phyloP scores from a whole-genome alignment of 2,329 filamentous ascomycete genomes.

The Aspergillus chevalieri region DNA sequence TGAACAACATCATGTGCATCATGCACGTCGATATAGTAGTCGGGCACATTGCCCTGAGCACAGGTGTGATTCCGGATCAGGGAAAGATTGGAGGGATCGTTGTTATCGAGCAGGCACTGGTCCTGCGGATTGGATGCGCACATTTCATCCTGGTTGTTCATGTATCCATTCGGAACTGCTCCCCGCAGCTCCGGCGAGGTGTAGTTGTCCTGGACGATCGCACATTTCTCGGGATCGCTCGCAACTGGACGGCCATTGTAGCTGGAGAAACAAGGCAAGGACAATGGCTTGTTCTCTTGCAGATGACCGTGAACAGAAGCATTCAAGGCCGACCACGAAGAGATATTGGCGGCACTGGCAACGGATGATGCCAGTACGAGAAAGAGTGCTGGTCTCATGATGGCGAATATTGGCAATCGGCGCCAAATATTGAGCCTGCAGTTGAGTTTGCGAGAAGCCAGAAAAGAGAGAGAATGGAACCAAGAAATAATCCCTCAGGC shows the following conservation, averaged over 20 bases:
- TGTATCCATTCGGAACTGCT: slow-evolving; percentile 14
- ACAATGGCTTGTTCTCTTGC: slow-evolving; percentile 6
- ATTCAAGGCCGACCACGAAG: slow-evolving; percentile 3
- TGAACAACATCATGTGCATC: slow-evolving; percentile 5
- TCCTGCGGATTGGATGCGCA: slow-evolving; percentile 12
- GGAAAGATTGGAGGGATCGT: slow-evolving; percentile 8
- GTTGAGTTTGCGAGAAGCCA: too few relatives aligned
- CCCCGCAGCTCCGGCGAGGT: slow-evolving; percentile 10
- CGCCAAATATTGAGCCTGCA: too few relatives aligned
- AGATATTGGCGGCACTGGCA: neutral
- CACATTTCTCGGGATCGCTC: slow-evolving; percentile 3
- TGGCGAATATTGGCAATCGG: neutral
- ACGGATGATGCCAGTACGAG: neutral
- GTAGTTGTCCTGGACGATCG: slow-evolving; percentile 9
- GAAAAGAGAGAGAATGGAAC: too few relatives aligned
- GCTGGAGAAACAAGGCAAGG: slow-evolving; percentile 9
- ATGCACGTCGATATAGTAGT: slow-evolving; percentile 8
- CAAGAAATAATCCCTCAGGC: too few relatives aligned
- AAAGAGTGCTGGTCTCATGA: neutral
- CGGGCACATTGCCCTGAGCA: slow-evolving; percentile 9
- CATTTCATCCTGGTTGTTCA: slow-evolving; percentile 18
- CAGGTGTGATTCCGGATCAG: slow-evolving; percentile 7
- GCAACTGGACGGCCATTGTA: slow-evolving; percentile 7
- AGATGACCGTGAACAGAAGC: slow-evolving; percentile 6
- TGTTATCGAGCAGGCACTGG: slow-evolving; percentile 13